phyloP scores from a whole-genome alignment of 2,329 filamentous ascomycete species.

The Amylocarpus encephaloides region DNA sequence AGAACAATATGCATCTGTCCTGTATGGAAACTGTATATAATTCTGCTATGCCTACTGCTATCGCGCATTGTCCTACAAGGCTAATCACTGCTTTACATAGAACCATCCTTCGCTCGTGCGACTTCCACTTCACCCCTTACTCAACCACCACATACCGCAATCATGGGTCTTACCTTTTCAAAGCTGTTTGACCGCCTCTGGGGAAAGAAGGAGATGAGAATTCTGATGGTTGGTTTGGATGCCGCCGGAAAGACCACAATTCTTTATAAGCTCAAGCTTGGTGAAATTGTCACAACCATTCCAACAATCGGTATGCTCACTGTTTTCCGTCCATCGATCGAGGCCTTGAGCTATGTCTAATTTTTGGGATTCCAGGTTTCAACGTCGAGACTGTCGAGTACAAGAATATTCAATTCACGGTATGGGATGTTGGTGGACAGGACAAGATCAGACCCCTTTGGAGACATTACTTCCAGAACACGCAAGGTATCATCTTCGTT shows the following conservation, averaged over 20 bases:
- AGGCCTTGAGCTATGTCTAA: too few species aligned
- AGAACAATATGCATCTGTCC: conserved; percentile 3
- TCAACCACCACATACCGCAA: neutral
- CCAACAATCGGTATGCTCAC: conserved; percentile 65
- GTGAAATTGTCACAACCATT: conserved; percentile 96
- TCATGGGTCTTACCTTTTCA: conserved; percentile 87
- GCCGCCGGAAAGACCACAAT: conserved; percentile 99
- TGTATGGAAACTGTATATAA: conserved; percentile 3
- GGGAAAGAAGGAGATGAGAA: conserved; percentile 97
- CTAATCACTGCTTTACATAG: conserved; percentile 4
- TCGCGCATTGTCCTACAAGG: neutral
- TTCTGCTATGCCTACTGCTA: neutral
- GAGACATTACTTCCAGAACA: conserved; percentile 83
- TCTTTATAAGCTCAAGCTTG: conserved; percentile 97
- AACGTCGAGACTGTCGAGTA: conserved; percentile 99
- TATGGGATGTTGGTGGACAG: conserved; percentile 98
- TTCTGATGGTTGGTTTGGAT: conserved; percentile 96
- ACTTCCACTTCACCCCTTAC: neutral
- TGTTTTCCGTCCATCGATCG: too few species aligned
- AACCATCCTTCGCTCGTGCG: conserved; percentile 1
- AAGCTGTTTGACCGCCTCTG: conserved; percentile 99
- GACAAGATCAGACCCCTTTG: conserved; percentile 97
- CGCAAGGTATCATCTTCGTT: conserved; percentile 97
- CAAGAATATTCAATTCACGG: conserved; percentile 99
- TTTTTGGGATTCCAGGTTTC: conserved; percentile 48